Conservation (phyloP, 1,284 basidiomycete species). For the Malassezia arunalokei region DNA sequence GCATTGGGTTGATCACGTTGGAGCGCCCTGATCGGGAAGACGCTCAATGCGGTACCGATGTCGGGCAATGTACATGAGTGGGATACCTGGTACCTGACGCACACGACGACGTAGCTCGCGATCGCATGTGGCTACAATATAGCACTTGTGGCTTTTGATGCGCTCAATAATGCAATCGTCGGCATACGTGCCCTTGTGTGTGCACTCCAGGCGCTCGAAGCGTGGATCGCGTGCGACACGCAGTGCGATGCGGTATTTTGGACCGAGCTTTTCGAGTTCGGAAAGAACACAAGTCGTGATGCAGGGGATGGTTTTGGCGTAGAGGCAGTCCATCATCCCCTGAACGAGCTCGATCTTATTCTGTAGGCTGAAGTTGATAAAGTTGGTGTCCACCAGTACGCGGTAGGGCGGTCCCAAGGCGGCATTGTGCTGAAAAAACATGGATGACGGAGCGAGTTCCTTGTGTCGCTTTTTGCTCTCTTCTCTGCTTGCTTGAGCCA, state of each 20-base stretch:
- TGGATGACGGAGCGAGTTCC: conserved; percentile 55
- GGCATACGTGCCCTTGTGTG: conserved; percentile 88
- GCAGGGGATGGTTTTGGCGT: conserved; percentile 98
- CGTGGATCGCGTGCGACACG: conserved; percentile 92
- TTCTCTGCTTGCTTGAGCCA: conserved; percentile 23
- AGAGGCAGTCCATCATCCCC: conserved; percentile 99
- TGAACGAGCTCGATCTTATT: conserved; percentile 93
- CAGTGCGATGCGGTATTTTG: conserved; percentile 85
- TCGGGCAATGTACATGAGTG: conserved; percentile 43
- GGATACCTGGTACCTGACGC: conserved; percentile 55
- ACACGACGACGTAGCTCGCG: conserved; percentile 80
- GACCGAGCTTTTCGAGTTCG: conserved; percentile 92
- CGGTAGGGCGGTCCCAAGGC: conserved; percentile 93
- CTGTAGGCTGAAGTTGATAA: conserved; percentile 96
- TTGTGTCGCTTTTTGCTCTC: conserved; percentile 27
- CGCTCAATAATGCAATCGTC: conserved; percentile 96
- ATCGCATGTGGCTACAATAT: conserved; percentile 96
- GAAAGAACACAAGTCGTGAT: conserved; percentile 97
- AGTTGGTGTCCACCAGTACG: conserved; percentile 96
- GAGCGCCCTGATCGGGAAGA: conserved; percentile 40
- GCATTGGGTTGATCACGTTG: conserved; percentile 18
- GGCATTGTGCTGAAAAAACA: conserved; percentile 91
- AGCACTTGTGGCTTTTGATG: conserved; percentile 86
- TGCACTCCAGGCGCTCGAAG: conserved; percentile 83
- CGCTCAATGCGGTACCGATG: conserved; percentile 39